Evolutionary conservation across 2,329 filamentous ascomycete species (phyloP).

Genomic region (Trichoderma breve): DNA sequence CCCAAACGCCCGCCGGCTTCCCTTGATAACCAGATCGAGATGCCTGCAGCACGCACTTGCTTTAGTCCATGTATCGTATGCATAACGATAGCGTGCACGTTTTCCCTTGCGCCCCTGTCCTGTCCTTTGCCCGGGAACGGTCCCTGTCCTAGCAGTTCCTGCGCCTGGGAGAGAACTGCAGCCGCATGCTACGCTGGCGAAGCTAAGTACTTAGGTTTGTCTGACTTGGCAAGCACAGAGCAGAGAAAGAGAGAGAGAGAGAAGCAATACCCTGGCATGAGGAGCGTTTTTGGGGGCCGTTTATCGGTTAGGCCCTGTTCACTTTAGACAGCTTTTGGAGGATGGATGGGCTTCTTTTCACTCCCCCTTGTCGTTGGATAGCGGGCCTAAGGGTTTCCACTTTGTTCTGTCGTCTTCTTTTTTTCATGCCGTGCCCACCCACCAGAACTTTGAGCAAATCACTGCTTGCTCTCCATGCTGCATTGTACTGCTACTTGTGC

Average conservation of each 20-base stretch:
- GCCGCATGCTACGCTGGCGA: slow-evolving; percentile 5
- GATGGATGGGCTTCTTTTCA: background rate
- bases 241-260: background rate
- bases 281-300: slow-evolving; percentile 6
- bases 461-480: background rate
- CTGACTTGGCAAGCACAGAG: background rate
- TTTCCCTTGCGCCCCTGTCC: background rate
- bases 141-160: slow-evolving; percentile 6
- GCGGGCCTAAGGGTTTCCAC: background rate
- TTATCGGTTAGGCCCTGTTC: background rate
- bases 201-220: background rate
- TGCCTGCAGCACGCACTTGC: slow-evolving; percentile 19
- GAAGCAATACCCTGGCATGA: background rate
- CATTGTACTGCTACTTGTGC: background rate
- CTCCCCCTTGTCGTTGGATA: background rate
- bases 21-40: slow-evolving; percentile 19
- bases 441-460: background rate
- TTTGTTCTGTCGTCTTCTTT: background rate
- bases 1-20: background rate
- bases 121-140: background rate
- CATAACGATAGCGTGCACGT: slow-evolving; percentile 19
- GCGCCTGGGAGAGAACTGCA: background rate
- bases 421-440: background rate
- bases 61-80: slow-evolving; percentile 18
- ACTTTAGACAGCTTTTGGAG: background rate